Evolutionary conservation across 106 monocot species (phyloP), one percentile per base, ranked within the genome.

Genomic region (Apostasia ramifera): DNA sequence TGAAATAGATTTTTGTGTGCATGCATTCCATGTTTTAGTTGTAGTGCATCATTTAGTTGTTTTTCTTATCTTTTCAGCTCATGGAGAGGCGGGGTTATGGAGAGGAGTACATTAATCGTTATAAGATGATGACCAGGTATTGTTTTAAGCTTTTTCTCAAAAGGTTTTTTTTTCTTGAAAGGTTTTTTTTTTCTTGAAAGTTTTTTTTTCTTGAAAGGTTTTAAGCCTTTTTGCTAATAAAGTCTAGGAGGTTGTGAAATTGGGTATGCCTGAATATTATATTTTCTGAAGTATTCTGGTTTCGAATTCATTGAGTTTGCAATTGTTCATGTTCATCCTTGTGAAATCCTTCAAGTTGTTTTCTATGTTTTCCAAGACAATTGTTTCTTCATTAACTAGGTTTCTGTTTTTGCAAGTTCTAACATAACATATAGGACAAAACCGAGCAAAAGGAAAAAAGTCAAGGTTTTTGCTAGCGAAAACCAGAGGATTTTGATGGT

Each of bases 51-150:
- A 50, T 50, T 50, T 50, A 50, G 50, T 5, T 65, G 43, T 11
- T 49, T 26, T 65, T 48, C 7, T 48, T 48, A 4, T 48, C 26
- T 65, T 73, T 72, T 68, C 71, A 98, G 98, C 98, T 98, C 41
- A 98, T 98, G 98, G 87, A 87, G 73, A 76, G 93, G 52, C 80
- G 98, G 56, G 98, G 98, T 15, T 98, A 83, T 76, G 93, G 98
- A 64, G 83, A 98, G 67, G 98, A 98, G 68, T 98, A 98, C 66
- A 98, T 98, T 55, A 92, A 79, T 59, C 93, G 93, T 1, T 98
- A 98, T 82, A 93, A 90, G 67, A 98, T 98, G 98, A 98, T 98
- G 98, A 98, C 98, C 52, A 87, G 81, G 98, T 98, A 53, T 67
- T 66, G 48, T 37, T n/a, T 53, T 53, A 7, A 53, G 53, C 11